Evolutionary conservation across 2,329 filamentous ascomycete species (phyloP).

Genomic region (Aspergillus carbonarius): DNA sequence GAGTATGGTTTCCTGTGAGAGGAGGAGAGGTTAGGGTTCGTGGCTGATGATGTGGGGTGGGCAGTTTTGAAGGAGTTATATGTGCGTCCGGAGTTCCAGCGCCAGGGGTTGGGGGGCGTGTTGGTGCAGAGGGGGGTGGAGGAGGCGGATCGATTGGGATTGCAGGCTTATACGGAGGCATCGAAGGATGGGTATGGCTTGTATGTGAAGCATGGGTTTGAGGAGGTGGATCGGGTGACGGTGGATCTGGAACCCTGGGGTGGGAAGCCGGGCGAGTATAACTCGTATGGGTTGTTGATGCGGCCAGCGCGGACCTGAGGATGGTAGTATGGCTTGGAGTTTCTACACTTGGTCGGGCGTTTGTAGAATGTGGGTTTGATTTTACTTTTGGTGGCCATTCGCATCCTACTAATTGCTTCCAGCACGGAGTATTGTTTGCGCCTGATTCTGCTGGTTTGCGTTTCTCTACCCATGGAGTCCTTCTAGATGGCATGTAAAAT

Average conservation of each 20-base stretch:
- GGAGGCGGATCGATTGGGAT: neutral
- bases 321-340: neutral
- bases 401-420: too few relatives aligned
- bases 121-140: neutral
- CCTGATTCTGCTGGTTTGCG: too few relatives aligned
- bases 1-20: neutral
- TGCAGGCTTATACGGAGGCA: neutral
- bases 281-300: neutral
- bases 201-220: neutral
- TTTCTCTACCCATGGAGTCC: neutral
- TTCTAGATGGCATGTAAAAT: too few relatives aligned
- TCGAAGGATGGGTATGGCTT: neutral
- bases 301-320: neutral
- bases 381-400: too few relatives aligned
- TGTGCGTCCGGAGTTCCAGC: neutral
- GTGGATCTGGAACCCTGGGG: neutral
- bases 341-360: too few relatives aligned
- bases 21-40: neutral
- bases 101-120: neutral
- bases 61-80: neutral
- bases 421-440: too few relatives aligned
- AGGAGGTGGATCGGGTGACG: neutral
- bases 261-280: neutral
- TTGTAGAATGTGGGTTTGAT: neutral
- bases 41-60: neutral